Conservation (phyloP, 331 rosid genomes). For the Pyrus hybrid region DNA sequence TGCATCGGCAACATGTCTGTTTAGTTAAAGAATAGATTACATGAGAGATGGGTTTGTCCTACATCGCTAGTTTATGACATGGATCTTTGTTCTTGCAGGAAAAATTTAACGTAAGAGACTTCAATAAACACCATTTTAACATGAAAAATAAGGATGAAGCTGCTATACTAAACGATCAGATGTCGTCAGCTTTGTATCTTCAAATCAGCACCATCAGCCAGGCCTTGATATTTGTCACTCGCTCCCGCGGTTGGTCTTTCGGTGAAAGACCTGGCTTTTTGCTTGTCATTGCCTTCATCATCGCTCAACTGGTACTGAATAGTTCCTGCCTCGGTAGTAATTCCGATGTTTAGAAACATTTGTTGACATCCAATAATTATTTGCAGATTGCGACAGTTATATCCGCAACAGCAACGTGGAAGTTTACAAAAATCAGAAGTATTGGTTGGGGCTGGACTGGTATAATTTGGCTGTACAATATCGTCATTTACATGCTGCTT, state of each 20-base stretch:
- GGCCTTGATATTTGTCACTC: conserved; percentile 38
- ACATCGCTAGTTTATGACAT: not conserved
- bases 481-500: conserved; percentile 14
- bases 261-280: conserved; percentile 33
- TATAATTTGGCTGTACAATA: conserved; percentile 18
- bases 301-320: conserved; percentile 36
- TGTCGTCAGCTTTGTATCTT: conserved; percentile 31
- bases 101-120: conserved; percentile 27
- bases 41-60: not conserved
- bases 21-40: not conserved
- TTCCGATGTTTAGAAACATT: not conserved
- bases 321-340: not conserved
- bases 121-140: not conserved
- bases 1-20: not conserved
- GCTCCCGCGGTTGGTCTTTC: conserved; percentile 36
- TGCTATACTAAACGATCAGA: not conserved
- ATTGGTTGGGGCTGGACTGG: conserved; percentile 26
- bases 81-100: conserved; percentile 21
- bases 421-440: conserved; percentile 10
- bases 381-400: conserved; percentile 18
- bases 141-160: not conserved
- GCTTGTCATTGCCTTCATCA: conserved; percentile 27
- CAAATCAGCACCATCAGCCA: conserved; percentile 46
- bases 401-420: conserved; percentile 15
- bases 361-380: not conserved